Conservation (phyloP, 371 early-diverging fungal genomes). For the Mucor saturninus region DNA sequence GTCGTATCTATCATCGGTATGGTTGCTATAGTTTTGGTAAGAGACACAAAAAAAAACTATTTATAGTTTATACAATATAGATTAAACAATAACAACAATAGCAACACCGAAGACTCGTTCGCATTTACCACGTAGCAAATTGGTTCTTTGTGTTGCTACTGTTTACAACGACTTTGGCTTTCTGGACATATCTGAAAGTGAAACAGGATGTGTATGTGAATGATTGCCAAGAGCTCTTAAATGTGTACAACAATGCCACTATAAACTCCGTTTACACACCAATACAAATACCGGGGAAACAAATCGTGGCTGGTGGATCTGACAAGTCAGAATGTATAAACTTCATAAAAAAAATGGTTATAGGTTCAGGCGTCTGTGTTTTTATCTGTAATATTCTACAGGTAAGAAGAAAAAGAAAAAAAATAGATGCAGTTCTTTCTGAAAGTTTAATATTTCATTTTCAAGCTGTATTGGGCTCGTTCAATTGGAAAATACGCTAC, state of each 20-base stretch:
- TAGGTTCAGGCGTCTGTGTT: conserved; percentile 34
- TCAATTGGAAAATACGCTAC: conserved; percentile 33
- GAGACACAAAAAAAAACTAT: neutral
- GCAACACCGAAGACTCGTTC: conserved; percentile 39
- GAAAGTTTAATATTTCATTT: neutral
- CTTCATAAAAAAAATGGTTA: conserved; percentile 27
- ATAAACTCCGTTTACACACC: conserved; percentile 24
- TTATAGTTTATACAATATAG: neutral
- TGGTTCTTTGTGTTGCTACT: conserved; percentile 45
- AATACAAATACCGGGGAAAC: conserved; percentile 33
- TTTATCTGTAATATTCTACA: conserved; percentile 42
- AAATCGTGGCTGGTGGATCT: conserved; percentile 38
- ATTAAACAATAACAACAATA: conserved; percentile 1
- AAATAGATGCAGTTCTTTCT: neutral
- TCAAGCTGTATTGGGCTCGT: conserved; percentile 30
- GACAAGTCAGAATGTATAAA: conserved; percentile 40
- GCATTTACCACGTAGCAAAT: conserved; percentile 41
- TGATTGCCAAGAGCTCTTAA: conserved; percentile 37
- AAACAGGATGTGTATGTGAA: conserved; percentile 39
- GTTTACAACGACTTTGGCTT: conserved; percentile 34
- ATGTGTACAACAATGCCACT: conserved; percentile 22
- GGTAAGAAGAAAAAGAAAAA: conserved; percentile 25
- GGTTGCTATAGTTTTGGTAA: conserved; percentile 28
- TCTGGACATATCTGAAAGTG: conserved; percentile 44
- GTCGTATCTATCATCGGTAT: conserved; percentile 26